These are phyloP conservation scores for Kuraishia cidri DNA, from an alignment of 805 yeast genomes.

Conservation along the genomic window DNA sequence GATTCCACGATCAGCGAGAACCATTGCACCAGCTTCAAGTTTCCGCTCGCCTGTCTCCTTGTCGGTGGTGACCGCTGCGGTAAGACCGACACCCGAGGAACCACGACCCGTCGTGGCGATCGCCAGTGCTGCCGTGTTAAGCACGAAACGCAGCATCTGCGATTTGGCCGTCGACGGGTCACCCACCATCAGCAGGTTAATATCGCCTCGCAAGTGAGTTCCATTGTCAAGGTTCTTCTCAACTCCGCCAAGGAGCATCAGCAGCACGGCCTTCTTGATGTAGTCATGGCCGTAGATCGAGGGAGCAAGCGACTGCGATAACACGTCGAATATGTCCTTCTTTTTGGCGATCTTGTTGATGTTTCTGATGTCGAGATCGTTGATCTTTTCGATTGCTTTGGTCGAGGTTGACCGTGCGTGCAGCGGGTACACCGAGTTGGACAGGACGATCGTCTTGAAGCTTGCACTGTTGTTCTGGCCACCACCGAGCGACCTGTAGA, in stretches of 20 bases:
- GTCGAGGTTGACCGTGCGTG: slow-evolving; percentile 70
- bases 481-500: slow-evolving; percentile 86
- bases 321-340: slow-evolving; percentile 62
- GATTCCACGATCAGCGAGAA: slow-evolving; percentile 91
- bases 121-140: slow-evolving; percentile 91
- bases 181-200: slow-evolving; percentile 93
- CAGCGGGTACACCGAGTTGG: slow-evolving; percentile 81
- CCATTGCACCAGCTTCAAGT: slow-evolving; percentile 99
- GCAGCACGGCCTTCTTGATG: slow-evolving; percentile 82
- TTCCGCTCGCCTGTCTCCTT: slow-evolving; percentile 95
- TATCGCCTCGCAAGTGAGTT: slow-evolving; percentile 96
- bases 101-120: slow-evolving; percentile 99
- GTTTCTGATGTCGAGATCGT: slow-evolving; percentile 78
- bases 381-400: slow-evolving; percentile 62
- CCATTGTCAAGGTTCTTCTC: slow-evolving; percentile 94
- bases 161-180: slow-evolving; percentile 99
- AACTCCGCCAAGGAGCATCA: slow-evolving; percentile 89
- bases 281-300: slow-evolving; percentile 90
- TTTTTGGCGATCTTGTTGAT: slow-evolving; percentile 72
- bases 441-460: slow-evolving; percentile 77
- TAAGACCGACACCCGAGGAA: slow-evolving; percentile 99
- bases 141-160: slow-evolving; percentile 86
- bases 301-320: slow-evolving; percentile 88
- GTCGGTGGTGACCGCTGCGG: slow-evolving; percentile 96
- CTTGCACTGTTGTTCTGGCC: slow-evolving; percentile 51